Conservation (phyloP, 352 stramenopile genomes). For the Plasmopara halstedii region DNA sequence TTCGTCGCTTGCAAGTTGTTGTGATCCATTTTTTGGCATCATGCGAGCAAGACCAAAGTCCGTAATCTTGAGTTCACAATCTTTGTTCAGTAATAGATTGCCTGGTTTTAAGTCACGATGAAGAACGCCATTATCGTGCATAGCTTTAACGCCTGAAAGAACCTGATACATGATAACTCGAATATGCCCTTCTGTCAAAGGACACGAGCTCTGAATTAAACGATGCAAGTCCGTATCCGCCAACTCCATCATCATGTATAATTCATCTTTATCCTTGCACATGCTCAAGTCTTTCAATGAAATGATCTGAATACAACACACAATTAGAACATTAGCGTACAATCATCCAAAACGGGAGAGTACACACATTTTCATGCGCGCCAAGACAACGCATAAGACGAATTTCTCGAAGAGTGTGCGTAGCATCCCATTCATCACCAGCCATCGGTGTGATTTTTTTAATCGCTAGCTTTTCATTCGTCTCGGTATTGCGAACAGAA, state of each 20-base stretch:
- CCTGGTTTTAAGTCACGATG: slow-evolving; percentile 92
- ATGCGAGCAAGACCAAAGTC: slow-evolving; percentile 91
- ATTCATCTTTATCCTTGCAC: slow-evolving; percentile 88
- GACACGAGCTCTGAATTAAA: slow-evolving; percentile 84
- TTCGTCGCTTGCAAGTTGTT: slow-evolving; percentile 11
- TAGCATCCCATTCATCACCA: slow-evolving; percentile 82
- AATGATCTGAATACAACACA: slow-evolving; percentile 56
- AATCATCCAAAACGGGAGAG: not conserved
- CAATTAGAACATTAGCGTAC: not conserved
- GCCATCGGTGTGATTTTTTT: slow-evolving; percentile 92
- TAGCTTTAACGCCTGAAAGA: slow-evolving; percentile 82
- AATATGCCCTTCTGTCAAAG: slow-evolving; percentile 72
- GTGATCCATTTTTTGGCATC: slow-evolving; percentile 44
- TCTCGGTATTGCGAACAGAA: slow-evolving; percentile 71
- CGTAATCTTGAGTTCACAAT: slow-evolving; percentile 90
- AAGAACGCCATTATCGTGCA: slow-evolving; percentile 91
- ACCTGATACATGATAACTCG: slow-evolving; percentile 85
- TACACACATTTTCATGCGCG: slow-evolving; percentile 83
- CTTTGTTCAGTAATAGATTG: slow-evolving; percentile 90
- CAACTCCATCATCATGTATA: slow-evolving; percentile 96
- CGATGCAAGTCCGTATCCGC: slow-evolving; percentile 90
- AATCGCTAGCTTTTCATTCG: slow-evolving; percentile 83
- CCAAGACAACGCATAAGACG: slow-evolving; percentile 85
- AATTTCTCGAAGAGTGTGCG: slow-evolving; percentile 87
- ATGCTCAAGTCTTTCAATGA: slow-evolving; percentile 85